A percentile compares a stretch with the other conserved stretches of the same genome.
phyloP scores from a whole-genome alignment of 1,284 basidiomycete species.

The Heliocybe sulcata region DNA sequence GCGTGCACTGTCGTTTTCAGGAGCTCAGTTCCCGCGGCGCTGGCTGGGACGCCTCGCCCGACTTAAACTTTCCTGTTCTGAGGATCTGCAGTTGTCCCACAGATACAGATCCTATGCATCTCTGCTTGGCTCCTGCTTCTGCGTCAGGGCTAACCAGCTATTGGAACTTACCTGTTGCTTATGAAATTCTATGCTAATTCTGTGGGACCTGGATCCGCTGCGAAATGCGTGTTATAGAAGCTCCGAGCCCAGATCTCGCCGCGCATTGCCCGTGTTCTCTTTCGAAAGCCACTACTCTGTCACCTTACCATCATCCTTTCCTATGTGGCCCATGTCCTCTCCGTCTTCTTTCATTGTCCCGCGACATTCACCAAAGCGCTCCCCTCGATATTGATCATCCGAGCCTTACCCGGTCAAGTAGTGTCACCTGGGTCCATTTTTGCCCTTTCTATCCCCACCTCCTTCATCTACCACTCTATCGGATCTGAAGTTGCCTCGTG shows the following conservation, averaged over 20 bases:
- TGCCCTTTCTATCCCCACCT: background rate
- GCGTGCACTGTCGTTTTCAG: background rate
- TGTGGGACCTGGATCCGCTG: background rate
- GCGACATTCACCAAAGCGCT: background rate
- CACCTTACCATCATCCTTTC: background rate
- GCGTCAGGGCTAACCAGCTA: background rate
- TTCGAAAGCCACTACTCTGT: background rate
- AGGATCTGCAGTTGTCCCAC: background rate
- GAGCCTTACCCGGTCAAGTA: background rate
- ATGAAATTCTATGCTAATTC: background rate
- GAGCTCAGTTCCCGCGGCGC: background rate
- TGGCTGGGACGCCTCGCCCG: background rate
- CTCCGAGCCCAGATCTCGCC: background rate
- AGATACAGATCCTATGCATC: background rate
- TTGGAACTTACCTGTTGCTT: background rate
- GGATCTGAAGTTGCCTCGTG: background rate
- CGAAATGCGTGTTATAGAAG: background rate
- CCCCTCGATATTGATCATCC: background rate
- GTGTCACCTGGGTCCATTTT: background rate
- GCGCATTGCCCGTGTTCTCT: background rate
- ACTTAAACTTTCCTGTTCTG: background rate
- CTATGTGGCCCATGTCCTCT: background rate
- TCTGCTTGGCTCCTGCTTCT: background rate
- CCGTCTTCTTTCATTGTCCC: background rate
- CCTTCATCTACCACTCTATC: background rate